Percentiles rank a stretch among this genome's conserved stretches.
phyloP scores from a whole-genome alignment of 805 yeast genomes.

The Saturnispora gosingensis region DNA sequence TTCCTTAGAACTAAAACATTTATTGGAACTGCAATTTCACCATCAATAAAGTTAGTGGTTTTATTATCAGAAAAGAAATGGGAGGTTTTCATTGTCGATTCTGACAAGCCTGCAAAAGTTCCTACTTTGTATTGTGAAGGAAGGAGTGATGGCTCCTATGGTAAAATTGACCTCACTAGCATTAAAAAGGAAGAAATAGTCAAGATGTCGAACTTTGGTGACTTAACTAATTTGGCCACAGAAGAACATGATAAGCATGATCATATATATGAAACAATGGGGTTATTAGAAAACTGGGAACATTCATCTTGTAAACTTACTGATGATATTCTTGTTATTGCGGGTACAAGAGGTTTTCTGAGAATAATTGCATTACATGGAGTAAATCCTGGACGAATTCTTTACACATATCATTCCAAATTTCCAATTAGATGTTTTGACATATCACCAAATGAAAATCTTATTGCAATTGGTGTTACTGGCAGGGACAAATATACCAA shows the following conservation, averaged over 20 bases:
- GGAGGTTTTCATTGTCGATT: constrained; percentile 56
- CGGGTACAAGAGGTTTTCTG: constrained; percentile 66
- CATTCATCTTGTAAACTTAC: constrained; percentile 52
- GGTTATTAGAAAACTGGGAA: constrained; percentile 44
- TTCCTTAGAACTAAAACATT: constrained; percentile 39
- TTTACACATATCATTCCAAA: constrained; percentile 59
- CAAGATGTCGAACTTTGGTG: constrained; percentile 22
- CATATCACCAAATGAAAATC: constrained; percentile 51
- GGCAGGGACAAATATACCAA: constrained; percentile 64
- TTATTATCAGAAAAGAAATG: constrained; percentile 60
- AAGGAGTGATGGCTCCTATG: constrained; percentile 58
- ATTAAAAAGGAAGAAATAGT: constrained; percentile 14
- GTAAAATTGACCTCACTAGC: constrained; percentile 22
- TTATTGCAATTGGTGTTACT: constrained; percentile 73
- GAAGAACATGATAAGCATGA: constrained; percentile 14
- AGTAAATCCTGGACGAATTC: constrained; percentile 42
- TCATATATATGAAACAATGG: constrained; percentile 26
- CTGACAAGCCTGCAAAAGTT: constrained; percentile 31
- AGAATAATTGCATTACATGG: constrained; percentile 49
- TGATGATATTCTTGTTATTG: constrained; percentile 48
- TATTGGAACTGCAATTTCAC: constrained; percentile 52
- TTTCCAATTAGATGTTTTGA: constrained; percentile 77
- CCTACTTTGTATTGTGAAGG: constrained; percentile 65
- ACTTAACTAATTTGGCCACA: constrained; percentile 4
- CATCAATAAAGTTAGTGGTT: constrained; percentile 56